Evolutionary conservation across 2,329 filamentous ascomycete species (phyloP).

Genomic region (Epichloe sp.): DNA sequence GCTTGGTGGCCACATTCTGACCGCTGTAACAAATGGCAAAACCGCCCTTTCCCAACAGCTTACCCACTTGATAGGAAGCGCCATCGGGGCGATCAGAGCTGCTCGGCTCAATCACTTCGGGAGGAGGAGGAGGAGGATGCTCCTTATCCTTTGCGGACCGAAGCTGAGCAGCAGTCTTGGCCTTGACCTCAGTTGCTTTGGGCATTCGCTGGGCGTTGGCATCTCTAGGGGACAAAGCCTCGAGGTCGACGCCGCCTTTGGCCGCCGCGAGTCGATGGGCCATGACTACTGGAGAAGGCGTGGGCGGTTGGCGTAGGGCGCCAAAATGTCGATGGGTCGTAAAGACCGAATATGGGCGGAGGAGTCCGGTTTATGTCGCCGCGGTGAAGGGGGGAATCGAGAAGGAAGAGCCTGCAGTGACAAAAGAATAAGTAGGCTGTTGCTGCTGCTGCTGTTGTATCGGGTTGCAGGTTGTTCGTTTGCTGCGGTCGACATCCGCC

Average conservation of each 20-base stretch:
- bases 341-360: not conserved
- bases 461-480: not conserved
- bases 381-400: not conserved
- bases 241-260: slow-evolving; percentile 41
- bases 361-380: not conserved
- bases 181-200: slow-evolving; percentile 35
- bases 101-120: slow-evolving; percentile 46
- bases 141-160: slow-evolving; percentile 52
- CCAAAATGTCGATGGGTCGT: not conserved
- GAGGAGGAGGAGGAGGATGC: slow-evolving; percentile 51
- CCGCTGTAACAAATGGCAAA: slow-evolving; percentile 74
- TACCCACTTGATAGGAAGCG: slow-evolving; percentile 60
- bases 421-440: not conserved
- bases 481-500: not conserved
- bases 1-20: slow-evolving; percentile 50
- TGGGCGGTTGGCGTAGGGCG: slow-evolving; percentile 1
- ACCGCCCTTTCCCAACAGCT: slow-evolving; percentile 65
- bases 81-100: slow-evolving; percentile 58
- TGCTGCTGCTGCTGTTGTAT: not conserved
- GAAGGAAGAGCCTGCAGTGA: not conserved
- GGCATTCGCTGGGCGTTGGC: slow-evolving; percentile 45
- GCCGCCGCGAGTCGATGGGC: slow-evolving; percentile 32
- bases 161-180: slow-evolving; percentile 37
- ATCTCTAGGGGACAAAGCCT: slow-evolving; percentile 52
- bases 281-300: slow-evolving; percentile 20